phyloP scores from a whole-genome alignment of 805 yeast genomes.

The Ogataea corticis region DNA sequence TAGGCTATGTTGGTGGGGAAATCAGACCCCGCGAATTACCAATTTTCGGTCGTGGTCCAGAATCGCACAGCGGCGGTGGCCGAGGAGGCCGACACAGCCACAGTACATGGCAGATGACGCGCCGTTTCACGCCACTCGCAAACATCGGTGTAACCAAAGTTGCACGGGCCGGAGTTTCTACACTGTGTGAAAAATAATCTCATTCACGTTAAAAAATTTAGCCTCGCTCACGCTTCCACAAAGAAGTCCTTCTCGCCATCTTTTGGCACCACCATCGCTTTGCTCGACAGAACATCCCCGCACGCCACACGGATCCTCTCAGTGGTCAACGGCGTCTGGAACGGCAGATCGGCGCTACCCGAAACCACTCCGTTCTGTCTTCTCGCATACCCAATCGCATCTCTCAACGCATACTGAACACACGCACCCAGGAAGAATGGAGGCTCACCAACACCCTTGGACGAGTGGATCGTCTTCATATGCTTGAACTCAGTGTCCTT shows the following conservation, averaged over 20 bases:
- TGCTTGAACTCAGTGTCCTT: conserved; percentile 43
- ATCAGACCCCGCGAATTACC: background rate
- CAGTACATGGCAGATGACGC: too few relatives aligned
- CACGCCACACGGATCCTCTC: conserved; percentile 42
- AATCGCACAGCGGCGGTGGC: too few relatives aligned
- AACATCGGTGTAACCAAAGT: too few relatives aligned
- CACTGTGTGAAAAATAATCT: too few relatives aligned
- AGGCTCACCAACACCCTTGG: conserved; percentile 53
- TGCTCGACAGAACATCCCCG: conserved; percentile 37
- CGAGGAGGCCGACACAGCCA: too few relatives aligned
- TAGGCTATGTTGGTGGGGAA: conserved; percentile 7
- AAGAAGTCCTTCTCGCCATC: conserved; percentile 36
- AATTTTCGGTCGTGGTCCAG: too few relatives aligned
- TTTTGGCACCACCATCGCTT: conserved; percentile 36
- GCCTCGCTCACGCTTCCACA: conserved; percentile 28
- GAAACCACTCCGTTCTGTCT: conserved; percentile 28
- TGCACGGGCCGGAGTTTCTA: too few relatives aligned
- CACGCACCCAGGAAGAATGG: conserved; percentile 47
- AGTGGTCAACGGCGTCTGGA: conserved; percentile 44
- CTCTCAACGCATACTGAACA: conserved; percentile 45
- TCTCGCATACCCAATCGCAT: conserved; percentile 42
- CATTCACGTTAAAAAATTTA: too few relatives aligned
- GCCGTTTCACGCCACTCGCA: background rate
- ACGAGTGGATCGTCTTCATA: conserved; percentile 43
- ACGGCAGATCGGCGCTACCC: conserved; percentile 27